Percentiles rank a stretch among this genome's conserved stretches.
Evolutionary conservation across 176 grass and related monocot genomes (phyloP).

Genomic region (Puccinellia tenuiflora): DNA sequence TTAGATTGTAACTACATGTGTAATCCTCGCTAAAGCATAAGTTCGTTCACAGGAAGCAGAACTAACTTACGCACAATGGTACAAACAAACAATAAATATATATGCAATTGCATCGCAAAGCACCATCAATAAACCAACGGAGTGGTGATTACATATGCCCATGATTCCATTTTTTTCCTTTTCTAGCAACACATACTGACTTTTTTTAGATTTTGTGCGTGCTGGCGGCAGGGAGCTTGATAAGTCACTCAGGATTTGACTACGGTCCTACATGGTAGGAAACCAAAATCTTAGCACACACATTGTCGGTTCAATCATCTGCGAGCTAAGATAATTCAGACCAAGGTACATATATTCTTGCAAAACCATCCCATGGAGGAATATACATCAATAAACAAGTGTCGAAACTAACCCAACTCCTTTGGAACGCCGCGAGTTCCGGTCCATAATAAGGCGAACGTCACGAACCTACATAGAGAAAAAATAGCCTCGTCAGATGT

Average conservation of each 20-base stretch:
- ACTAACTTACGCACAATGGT: not conserved
- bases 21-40: not conserved
- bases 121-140: not conserved
- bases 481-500: slow-evolving; percentile 1
- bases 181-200: not conserved
- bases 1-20: not conserved
- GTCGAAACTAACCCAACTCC: slow-evolving; percentile 75
- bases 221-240: not conserved
- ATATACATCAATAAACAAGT: slow-evolving; percentile 17
- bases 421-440: slow-evolving; percentile 94
- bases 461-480: slow-evolving; percentile 69
- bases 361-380: not conserved
- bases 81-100: not conserved
- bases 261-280: slow-evolving; percentile 7
- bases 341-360: slow-evolving; percentile 9
- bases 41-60: not conserved
- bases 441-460: slow-evolving; percentile 98
- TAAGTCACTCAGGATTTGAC: not conserved
- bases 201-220: not conserved
- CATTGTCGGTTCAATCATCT: not conserved
- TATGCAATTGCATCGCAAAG: not conserved
- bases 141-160: not conserved
- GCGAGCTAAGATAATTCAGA: not conserved
- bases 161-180: not conserved
- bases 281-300: not conserved